phyloP scores from a whole-genome alignment of 2,329 filamentous ascomycete genomes.

The Chaetothyriales sp. region DNA sequence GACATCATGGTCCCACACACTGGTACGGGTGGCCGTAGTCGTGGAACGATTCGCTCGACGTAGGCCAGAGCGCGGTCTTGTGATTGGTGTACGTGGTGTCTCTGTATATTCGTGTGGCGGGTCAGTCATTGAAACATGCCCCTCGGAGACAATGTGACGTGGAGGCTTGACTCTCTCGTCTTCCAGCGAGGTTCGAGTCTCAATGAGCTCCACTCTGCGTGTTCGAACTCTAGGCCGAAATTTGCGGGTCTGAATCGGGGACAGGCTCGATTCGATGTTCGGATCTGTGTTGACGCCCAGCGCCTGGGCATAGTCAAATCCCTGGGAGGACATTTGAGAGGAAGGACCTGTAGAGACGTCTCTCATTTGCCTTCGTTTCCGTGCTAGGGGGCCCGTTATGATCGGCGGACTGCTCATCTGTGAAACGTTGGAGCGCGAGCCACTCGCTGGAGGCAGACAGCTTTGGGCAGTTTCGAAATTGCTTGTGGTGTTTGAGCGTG shows the following conservation, averaged over 20 bases:
- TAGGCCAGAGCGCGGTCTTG: neutral
- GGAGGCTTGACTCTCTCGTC: neutral
- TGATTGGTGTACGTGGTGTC: neutral
- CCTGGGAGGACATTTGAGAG: neutral
- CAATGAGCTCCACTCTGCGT: neutral
- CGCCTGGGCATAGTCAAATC: neutral
- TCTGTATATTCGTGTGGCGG: neutral
- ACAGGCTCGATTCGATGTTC: neutral
- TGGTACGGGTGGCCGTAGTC: neutral
- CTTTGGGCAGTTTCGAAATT: slow-evolving; percentile 13
- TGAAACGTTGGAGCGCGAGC: neutral
- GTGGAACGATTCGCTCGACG: neutral
- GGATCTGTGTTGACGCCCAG: neutral
- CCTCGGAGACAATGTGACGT: neutral
- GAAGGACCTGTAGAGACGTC: slow-evolving; percentile 13
- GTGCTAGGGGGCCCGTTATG: slow-evolving; percentile 6
- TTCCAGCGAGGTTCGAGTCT: neutral
- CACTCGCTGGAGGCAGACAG: slow-evolving; percentile 3
- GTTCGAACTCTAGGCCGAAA: neutral
- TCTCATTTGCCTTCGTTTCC: slow-evolving; percentile 10
- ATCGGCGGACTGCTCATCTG: slow-evolving; percentile 9
- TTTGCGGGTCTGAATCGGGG: neutral
- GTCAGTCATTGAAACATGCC: neutral
- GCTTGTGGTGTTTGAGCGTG: neutral
- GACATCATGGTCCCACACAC: neutral